Evolutionary conservation across 2,329 filamentous ascomycete genomes (phyloP).

Genomic region (Pyricularia grisea): DNA sequence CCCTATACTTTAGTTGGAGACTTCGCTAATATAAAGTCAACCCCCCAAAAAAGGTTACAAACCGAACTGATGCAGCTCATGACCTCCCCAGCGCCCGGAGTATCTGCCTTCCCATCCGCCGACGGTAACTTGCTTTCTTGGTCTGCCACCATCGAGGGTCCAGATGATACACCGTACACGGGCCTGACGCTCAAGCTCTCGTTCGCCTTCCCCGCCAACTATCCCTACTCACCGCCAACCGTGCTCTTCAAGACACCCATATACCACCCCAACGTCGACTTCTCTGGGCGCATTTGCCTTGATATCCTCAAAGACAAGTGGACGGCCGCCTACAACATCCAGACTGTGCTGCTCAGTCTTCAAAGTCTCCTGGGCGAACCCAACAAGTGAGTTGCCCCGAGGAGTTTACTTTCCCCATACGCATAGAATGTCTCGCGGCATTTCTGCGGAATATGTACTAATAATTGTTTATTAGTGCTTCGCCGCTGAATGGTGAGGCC

Average conservation of each 20-base stretch:
- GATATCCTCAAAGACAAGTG: conserved; percentile 99
- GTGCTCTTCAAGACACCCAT: conserved; percentile 98
- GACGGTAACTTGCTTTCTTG: conserved; percentile 87
- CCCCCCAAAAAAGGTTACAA: conserved; percentile 58
- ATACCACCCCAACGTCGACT: conserved; percentile 98
- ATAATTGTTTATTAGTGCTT: conserved; percentile 50
- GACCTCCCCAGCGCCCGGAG: conserved; percentile 85
- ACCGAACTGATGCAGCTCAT: conserved; percentile 98
- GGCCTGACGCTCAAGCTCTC: conserved; percentile 84
- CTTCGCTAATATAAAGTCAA: conserved; percentile 3
- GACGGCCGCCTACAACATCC: conserved; percentile 95
- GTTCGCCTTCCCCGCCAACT: conserved; percentile 84
- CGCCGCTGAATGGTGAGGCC: conserved; percentile 90
- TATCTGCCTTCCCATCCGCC: conserved; percentile 87
- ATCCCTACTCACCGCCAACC: conserved; percentile 82
- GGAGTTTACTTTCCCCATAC: neutral
- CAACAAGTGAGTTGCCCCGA: conserved; percentile 68
- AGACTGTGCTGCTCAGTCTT: conserved; percentile 83
- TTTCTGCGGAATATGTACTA: conserved; percentile 9
- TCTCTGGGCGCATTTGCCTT: conserved; percentile 90
- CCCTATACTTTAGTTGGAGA: neutral
- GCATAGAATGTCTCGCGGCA: neutral
- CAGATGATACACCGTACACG: conserved; percentile 84
- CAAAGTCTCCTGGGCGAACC: conserved; percentile 94
- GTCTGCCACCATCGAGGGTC: conserved; percentile 89